Evolutionary conservation across 1,139 yeast species (phyloP), one percentile per base, ranked within the genome.

Genomic region (Waltiozyma sp.): DNA sequence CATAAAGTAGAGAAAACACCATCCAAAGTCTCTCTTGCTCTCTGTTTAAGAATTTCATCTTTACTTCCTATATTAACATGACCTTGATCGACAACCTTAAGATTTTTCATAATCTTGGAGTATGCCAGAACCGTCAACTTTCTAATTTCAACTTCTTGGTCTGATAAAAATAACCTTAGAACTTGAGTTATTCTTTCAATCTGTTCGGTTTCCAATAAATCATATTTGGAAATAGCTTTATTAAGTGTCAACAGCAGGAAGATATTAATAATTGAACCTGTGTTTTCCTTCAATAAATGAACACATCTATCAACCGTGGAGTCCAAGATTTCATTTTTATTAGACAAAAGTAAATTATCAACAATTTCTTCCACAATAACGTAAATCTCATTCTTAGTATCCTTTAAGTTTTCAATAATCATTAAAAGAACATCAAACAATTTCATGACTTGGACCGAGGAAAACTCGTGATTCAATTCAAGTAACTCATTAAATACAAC

Each of bases 101-200:
- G 41, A 19, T 44, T 52, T 19, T 43, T 42, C 37, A 54, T 55
- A 45, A 53, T 52, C 41, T 50, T 53, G 4, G 74, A 70, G 47
- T 70, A 73, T n/a, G 64, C 61, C 40, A 69, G 61, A 13, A 70
- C 62, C 1, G 69, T 68, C 19, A 56, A 49, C 45, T 74, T 59
- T 48, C 77, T 58, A 8, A 71, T 55, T 37, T 66, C 70, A 10
- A 70, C 70, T 19, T 63, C 64, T 1, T 55, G 57, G 45, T 62
- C 59, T 14, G 56, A 50, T 41, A 72, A 51, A 41, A 56, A 61
- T 13, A 47, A 51, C 38, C 56, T 53, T 14, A 70, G 54, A 1
- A 55, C 53, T 0, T 50, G 49, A 50, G 69, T 72, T 18, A 70
- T 55, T 14, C 57, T 56, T 13, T 39, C 40, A 28, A 66, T 55